Conservation (phyloP, 345 rosid species). For the Brassica carinata region DNA sequence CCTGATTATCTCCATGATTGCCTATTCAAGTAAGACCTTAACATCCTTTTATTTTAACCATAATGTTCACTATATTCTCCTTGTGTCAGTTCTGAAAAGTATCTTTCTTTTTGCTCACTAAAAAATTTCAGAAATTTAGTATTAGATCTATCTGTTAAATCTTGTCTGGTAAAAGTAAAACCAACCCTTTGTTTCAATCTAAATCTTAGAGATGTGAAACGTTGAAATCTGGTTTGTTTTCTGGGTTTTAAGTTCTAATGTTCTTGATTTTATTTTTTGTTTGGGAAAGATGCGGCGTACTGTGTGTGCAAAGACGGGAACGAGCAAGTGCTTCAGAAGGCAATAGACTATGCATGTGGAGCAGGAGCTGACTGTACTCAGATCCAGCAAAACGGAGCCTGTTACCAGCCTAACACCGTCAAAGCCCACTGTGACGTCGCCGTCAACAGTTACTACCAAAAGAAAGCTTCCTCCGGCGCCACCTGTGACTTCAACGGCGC, state of each 20-base stretch:
- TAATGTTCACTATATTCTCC: not conserved
- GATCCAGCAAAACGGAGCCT: constrained; percentile 67
- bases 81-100: not conserved
- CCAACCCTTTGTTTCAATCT: not conserved
- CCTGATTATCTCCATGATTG: constrained; percentile 60
- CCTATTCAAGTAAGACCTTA: constrained; percentile 66
- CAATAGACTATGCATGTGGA: constrained; percentile 93
- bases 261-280: not conserved
- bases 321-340: constrained; percentile 62
- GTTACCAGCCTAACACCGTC: constrained; percentile 82
- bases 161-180: not conserved
- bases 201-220: not conserved
- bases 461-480: constrained; percentile 38
- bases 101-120: not conserved
- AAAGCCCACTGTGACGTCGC: constrained; percentile 45
- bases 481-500: constrained; percentile 47
- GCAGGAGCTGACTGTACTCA: constrained; percentile 68
- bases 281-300: constrained; percentile 58
- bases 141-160: constrained; percentile 8
- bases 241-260: constrained; percentile 4
- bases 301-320: constrained; percentile 84
- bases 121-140: not conserved
- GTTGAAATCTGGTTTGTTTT: not conserved
- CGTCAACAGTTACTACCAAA: constrained; percentile 45
- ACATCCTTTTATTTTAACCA: not conserved